Percentiles rank a stretch among this genome's conserved stretches.
phyloP scores from a whole-genome alignment of 306 rosid genomes.

The Albizia julibrissin region DNA sequence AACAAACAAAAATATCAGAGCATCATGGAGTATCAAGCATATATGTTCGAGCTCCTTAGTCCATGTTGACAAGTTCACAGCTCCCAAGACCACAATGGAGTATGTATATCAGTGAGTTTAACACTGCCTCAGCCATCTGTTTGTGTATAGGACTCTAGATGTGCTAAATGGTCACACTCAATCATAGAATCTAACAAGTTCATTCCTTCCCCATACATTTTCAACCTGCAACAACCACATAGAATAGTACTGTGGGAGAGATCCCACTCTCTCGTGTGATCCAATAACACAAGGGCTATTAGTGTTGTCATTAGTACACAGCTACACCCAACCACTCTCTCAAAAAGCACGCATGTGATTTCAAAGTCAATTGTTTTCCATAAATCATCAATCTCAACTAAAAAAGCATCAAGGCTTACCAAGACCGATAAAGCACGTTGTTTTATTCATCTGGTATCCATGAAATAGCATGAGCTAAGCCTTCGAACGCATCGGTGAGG shows the following conservation, averaged over 20 bases:
- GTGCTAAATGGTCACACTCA: slow-evolving; percentile 60
- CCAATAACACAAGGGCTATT: slow-evolving; percentile 57
- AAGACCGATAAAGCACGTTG: no score
- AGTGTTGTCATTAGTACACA: slow-evolving; percentile 59
- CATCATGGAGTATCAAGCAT: background rate
- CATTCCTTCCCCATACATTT: slow-evolving; percentile 58
- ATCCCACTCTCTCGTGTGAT: slow-evolving; percentile 60
- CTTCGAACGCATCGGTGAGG: no score
- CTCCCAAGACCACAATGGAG: no score
- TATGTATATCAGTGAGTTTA: background rate
- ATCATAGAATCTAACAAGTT: slow-evolving; percentile 62
- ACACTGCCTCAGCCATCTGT: slow-evolving; percentile 65
- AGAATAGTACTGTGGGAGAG: slow-evolving; percentile 63
- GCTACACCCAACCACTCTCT: slow-evolving; percentile 62
- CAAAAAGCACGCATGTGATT: slow-evolving; percentile 51
- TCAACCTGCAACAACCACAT: slow-evolving; percentile 58
- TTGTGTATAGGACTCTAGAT: slow-evolving; percentile 60
- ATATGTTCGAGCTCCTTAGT: background rate
- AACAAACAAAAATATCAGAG: background rate
- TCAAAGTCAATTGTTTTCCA: slow-evolving; percentile 71
- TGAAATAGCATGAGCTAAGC: no score
- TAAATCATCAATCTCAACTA: slow-evolving; percentile 39
- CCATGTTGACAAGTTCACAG: background rate
- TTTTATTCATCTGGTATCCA: no score
- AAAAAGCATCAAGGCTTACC: slow-evolving; percentile 35